Evolutionary conservation across 2,329 filamentous ascomycete species (phyloP), one percentile per base, ranked within the genome.

Genomic region (Rhexocercosporidium sp.): DNA sequence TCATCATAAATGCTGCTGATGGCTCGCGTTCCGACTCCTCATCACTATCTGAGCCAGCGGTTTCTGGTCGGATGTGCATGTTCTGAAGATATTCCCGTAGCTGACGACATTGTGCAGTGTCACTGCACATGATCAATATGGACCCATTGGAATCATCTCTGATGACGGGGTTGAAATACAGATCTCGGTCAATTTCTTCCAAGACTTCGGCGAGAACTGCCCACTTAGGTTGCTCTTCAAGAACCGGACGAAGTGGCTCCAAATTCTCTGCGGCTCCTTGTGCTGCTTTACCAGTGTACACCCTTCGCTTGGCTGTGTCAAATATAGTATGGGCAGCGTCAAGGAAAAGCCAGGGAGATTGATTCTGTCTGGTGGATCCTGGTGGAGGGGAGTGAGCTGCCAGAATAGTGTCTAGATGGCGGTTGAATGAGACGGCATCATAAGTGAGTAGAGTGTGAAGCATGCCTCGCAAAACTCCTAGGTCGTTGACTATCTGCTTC

Each of bases 161-260:
- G n/a, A 85, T 81, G 9, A 84, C 82, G 6, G 93, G 91, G 70
- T 96, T 94, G 75, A 96, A 90, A 77, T 96, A 96, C 18, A 93
- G 84, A 75, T 97, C 94, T 62, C 90, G 88, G 75, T 98, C 96
- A 72, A 99, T 97, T 79, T 99, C 96, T 70, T 95, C 91, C 4
- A 99, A 81, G 0, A 97, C 90, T 65, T 97, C 94, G n/a, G 93
- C 91, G 20, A 99, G 82, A 18, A 97, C 83, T 29, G 85, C 84
- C 96, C 96, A 99, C 77, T 99, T 99, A 3, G 96, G 96, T 72
- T 96, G 90, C 77, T 97, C 94, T 79, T 99, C 96, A 1, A 99
- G 85, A 0, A 97, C 91, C 0, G 95, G 93, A 4, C 88, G 85
- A 8, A 97, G 81, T 53, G 79, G 72, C n/a, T 77, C 75, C 12